phyloP scores from a whole-genome alignment of 2,329 filamentous ascomycete genomes.

The Aureobasidium sp. region DNA sequence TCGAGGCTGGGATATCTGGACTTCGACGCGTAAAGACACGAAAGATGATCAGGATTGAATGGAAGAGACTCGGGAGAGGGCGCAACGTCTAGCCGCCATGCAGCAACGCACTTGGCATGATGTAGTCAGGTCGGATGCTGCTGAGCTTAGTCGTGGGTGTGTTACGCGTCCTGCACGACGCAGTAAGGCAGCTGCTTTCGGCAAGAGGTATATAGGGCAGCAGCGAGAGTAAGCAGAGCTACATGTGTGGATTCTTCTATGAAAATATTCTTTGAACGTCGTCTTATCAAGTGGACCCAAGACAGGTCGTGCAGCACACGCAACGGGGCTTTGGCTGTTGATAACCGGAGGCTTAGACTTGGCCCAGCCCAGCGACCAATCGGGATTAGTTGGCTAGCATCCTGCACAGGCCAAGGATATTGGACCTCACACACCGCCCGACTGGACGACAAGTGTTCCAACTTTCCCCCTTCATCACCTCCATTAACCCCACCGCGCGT shows the following conservation, averaged over 20 bases:
- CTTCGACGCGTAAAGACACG: constrained; percentile 9
- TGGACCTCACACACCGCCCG: constrained; percentile 12
- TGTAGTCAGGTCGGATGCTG: neutral
- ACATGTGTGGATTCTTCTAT: neutral
- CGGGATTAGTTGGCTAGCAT: neutral
- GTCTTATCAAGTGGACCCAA: neutral
- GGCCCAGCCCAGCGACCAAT: neutral
- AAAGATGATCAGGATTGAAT: constrained; percentile 5
- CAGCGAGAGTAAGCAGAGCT: neutral
- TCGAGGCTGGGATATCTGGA: constrained; percentile 5
- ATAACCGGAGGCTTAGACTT: constrained; percentile 11
- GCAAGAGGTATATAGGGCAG: neutral
- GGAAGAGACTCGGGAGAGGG: constrained; percentile 1
- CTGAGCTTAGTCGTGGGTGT: constrained; percentile 2
- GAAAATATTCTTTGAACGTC: too few species aligned
- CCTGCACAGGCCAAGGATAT: constrained; percentile 14
- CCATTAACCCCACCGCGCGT: constrained; percentile 12
- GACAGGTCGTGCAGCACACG: neutral
- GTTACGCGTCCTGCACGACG: constrained; percentile 4
- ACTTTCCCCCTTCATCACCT: constrained; percentile 16
- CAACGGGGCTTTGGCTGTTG: constrained; percentile 13
- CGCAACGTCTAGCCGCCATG: constrained; percentile 12
- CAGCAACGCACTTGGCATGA: constrained; percentile 8
- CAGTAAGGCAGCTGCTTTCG: constrained; percentile 11
- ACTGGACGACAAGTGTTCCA: constrained; percentile 16